Evolutionary conservation across 192 early-diverging fungal species (phyloP).

Genomic region (Polychytrium aggregatum): DNA sequence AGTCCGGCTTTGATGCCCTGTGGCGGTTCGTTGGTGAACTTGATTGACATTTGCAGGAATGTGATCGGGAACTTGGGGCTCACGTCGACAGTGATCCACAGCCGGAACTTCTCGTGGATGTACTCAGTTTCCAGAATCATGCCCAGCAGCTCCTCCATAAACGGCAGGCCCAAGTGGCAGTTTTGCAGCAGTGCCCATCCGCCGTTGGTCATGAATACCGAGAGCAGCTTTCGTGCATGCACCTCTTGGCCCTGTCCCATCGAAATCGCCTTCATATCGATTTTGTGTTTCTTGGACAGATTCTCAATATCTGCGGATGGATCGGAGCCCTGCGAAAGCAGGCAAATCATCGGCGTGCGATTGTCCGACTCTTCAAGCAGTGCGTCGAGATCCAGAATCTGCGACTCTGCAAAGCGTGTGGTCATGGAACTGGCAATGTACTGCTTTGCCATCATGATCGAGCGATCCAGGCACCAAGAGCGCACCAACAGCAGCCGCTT

Average conservation of each 20-base stretch:
- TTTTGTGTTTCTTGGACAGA: constrained; percentile 50
- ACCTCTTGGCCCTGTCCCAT: constrained; percentile 63
- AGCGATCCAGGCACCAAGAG: constrained; percentile 52
- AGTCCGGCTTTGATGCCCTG: constrained; percentile 56
- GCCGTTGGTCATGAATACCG: constrained; percentile 49
- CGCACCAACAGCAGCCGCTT: constrained; percentile 43
- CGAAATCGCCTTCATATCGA: constrained; percentile 57
- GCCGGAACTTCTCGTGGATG: constrained; percentile 53
- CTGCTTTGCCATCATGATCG: constrained; percentile 54
- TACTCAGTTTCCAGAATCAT: constrained; percentile 44
- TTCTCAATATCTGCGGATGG: constrained; percentile 57
- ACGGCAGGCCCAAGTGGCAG: constrained; percentile 54
- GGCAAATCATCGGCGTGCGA: constrained; percentile 56
- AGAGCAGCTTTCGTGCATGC: constrained; percentile 47
- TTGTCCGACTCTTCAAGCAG: constrained; percentile 47
- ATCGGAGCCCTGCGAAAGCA: constrained; percentile 50
- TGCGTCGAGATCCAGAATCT: constrained; percentile 51
- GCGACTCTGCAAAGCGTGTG: constrained; percentile 44
- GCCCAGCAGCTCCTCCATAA: constrained; percentile 50
- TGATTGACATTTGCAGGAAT: constrained; percentile 53
- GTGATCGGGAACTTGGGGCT: constrained; percentile 51
- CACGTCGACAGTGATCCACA: constrained; percentile 56
- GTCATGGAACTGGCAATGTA: constrained; percentile 46
- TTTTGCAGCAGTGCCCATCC: constrained; percentile 57
- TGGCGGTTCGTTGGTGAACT: constrained; percentile 59